A percentile compares a stretch with the other conserved stretches of the same genome.
Conservation (phyloP, 345 rosid species). For the Pistacia vera region DNA sequence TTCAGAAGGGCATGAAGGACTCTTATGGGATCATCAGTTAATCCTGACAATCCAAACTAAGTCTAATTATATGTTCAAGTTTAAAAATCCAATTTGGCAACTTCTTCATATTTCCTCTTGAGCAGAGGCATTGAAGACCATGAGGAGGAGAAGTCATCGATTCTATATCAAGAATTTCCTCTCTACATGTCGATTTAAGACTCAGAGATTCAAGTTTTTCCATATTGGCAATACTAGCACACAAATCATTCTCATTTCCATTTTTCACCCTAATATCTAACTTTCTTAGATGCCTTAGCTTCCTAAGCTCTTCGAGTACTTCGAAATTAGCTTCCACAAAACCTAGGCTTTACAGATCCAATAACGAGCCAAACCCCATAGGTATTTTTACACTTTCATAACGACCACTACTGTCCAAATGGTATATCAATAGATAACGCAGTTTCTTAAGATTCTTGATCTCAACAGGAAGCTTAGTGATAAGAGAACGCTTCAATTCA, state of each 20-base stretch:
- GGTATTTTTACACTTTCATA: no score
- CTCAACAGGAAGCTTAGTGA: neutral
- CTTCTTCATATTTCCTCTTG: neutral
- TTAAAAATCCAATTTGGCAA: slow-evolving; percentile 11
- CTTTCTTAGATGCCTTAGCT: slow-evolving; percentile 14
- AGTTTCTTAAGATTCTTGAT: no score
- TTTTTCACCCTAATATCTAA: slow-evolving; percentile 5
- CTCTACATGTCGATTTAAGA: neutral
- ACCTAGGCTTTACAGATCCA: no score
- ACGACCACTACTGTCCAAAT: no score
- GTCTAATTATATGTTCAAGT: neutral
- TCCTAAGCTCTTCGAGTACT: neutral
- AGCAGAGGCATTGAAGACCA: neutral
- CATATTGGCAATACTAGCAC: slow-evolving; percentile 19
- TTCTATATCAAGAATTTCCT: neutral
- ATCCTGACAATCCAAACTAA: slow-evolving; percentile 1
- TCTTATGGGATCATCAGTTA: neutral
- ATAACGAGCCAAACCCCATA: no score
- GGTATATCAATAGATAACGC: no score
- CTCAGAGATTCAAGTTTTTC: neutral
- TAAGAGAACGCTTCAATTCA: neutral
- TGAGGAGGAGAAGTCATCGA: neutral
- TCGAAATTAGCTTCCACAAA: neutral
- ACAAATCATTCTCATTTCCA: slow-evolving; percentile 1
- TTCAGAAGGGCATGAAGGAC: no score